Evolutionary conservation across 1,139 yeast genomes (phyloP).

Genomic region (Diutina rugosa): DNA sequence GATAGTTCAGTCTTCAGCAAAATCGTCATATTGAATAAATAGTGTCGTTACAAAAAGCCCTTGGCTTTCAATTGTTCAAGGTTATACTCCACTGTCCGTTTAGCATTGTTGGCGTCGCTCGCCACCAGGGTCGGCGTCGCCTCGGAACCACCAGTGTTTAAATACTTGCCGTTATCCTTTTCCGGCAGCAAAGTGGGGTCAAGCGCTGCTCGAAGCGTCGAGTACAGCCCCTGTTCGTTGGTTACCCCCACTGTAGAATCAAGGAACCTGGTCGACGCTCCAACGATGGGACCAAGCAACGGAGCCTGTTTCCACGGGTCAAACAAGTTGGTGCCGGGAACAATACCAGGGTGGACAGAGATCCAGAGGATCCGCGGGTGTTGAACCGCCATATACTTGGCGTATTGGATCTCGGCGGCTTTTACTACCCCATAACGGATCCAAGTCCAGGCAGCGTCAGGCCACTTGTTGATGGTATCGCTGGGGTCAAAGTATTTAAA

Average conservation of each 20-base stretch:
- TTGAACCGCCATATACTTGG: slow-evolving; percentile 14
- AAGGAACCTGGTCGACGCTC: slow-evolving; percentile 7
- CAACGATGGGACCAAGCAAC: slow-evolving; percentile 13
- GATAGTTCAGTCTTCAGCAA: too few relatives aligned
- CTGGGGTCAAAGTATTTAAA: slow-evolving; percentile 11
- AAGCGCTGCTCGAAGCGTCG: slow-evolving; percentile 22
- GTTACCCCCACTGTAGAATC: slow-evolving; percentile 8
- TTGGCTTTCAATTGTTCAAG: neutral
- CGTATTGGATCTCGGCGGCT: slow-evolving; percentile 19
- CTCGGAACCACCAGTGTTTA: slow-evolving; percentile 21
- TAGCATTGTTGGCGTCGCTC: slow-evolving; percentile 5
- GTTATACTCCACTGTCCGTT: neutral
- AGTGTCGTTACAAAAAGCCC: neutral
- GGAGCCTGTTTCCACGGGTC: slow-evolving; percentile 17
- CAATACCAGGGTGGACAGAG: slow-evolving; percentile 30
- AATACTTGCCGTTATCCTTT: slow-evolving; percentile 20
- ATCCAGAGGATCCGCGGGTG: slow-evolving; percentile 21
- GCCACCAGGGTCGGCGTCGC: slow-evolving; percentile 16
- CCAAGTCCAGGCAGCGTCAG: slow-evolving; percentile 16
- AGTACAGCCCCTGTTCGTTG: slow-evolving; percentile 22
- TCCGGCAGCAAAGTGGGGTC: slow-evolving; percentile 15
- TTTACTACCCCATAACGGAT: slow-evolving; percentile 25
- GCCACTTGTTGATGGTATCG: slow-evolving; percentile 13
- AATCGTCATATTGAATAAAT: too few relatives aligned
- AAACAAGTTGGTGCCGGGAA: slow-evolving; percentile 22